Evolutionary conservation across 495 filamentous ascomycete species (phyloP).

Genomic region (Daldinia bambusicola): DNA sequence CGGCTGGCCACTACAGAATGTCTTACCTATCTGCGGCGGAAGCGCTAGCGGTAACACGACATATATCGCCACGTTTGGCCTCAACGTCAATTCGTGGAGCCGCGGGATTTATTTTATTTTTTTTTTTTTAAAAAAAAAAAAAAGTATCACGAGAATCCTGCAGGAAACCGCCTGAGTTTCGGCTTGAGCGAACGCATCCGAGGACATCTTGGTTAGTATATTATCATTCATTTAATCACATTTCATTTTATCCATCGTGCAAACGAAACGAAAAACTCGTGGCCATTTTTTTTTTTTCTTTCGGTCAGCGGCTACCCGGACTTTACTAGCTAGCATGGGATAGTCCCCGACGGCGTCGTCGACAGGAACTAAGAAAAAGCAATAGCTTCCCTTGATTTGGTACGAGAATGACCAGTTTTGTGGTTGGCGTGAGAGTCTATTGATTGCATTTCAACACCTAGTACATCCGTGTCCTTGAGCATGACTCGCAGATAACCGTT

Average conservation of each 20-base stretch:
- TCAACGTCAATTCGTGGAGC: slow-evolving; percentile 8
- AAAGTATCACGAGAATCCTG: slow-evolving; percentile 8
- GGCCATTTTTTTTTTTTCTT: background rate
- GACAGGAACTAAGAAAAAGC: slow-evolving; percentile 17
- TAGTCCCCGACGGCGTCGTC: slow-evolving; percentile 22
- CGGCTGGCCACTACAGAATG: slow-evolving; percentile 26
- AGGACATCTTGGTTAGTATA: background rate
- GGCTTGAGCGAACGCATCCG: slow-evolving; percentile 11
- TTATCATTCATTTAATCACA: background rate
- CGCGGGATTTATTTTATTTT: background rate
- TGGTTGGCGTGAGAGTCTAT: slow-evolving; percentile 11
- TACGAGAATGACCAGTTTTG: background rate
- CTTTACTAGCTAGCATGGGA: slow-evolving; percentile 15
- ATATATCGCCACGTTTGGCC: slow-evolving; percentile 1
- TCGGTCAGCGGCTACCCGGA: slow-evolving; percentile 10
- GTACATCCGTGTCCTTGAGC: background rate
- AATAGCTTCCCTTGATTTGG: background rate
- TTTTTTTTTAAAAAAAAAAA: no score
- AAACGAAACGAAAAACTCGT: slow-evolving; percentile 15
- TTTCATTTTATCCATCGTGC: background rate
- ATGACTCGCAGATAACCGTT: slow-evolving; percentile 19
- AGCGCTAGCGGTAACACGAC: slow-evolving; percentile 16
- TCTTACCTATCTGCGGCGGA: slow-evolving; percentile 18
- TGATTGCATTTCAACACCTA: slow-evolving; percentile 12
- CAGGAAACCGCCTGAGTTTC: slow-evolving; percentile 17